Percentiles rank a stretch among this genome's conserved stretches.
These are phyloP conservation scores for Daldinia grandis DNA, from an alignment of 495 filamentous ascomycete genomes.

Conservation along the genomic window DNA sequence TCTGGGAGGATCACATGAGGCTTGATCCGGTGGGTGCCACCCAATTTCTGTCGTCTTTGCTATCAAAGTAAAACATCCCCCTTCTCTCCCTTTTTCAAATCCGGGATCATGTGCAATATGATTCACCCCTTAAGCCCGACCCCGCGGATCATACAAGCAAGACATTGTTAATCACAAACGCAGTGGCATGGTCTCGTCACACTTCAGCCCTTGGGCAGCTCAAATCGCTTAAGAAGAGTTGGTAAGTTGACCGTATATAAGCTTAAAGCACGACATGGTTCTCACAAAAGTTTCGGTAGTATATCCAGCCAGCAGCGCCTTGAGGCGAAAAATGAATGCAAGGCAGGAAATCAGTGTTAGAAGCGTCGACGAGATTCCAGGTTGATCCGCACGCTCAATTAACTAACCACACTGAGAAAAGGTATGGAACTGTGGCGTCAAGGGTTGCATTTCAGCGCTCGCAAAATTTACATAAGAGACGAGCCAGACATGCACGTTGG, in stretches of 20 bases:
- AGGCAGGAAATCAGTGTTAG: constrained; percentile 44
- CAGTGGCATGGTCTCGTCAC: constrained; percentile 54
- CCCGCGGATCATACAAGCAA: background rate
- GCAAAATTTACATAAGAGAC: background rate
- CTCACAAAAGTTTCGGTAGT: constrained; percentile 22
- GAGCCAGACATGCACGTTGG: background rate
- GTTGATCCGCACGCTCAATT: background rate
- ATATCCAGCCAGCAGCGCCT: constrained; percentile 48
- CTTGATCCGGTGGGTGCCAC: constrained; percentile 45
- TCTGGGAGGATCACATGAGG: constrained; percentile 60
- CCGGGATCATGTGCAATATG: background rate
- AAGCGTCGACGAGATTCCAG: constrained; percentile 45
- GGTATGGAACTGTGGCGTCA: background rate
- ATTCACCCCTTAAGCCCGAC: background rate
- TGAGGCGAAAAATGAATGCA: constrained; percentile 48
- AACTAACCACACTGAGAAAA: background rate
- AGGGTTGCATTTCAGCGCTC: background rate
- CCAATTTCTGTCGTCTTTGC: background rate
- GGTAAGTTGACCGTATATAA: constrained; percentile 13
- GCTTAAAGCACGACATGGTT: background rate
- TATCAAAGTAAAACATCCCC: background rate
- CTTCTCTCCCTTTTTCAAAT: background rate
- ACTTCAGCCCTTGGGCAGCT: constrained; percentile 54
- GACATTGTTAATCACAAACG: background rate
- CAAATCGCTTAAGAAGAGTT: constrained; percentile 56